phyloP scores from a whole-genome alignment of 2,329 filamentous ascomycete genomes.

The Colletotrichum sidae region DNA sequence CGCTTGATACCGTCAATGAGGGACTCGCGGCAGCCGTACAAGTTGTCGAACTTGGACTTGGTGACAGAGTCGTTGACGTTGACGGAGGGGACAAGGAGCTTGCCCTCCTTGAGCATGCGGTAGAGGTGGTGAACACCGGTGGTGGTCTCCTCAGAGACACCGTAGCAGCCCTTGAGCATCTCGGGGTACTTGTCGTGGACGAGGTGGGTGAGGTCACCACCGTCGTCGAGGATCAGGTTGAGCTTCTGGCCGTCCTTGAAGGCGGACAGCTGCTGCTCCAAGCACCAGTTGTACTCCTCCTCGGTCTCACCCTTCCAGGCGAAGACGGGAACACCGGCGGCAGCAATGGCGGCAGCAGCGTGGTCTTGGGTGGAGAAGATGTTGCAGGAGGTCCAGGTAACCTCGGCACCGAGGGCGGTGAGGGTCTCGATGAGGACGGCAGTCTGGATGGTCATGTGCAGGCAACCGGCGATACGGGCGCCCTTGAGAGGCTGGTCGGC shows the following conservation, averaged over 20 bases:
- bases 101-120: slow-evolving; percentile 92
- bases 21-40: slow-evolving; percentile 99
- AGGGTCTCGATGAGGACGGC: slow-evolving; percentile 99
- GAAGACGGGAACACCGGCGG: slow-evolving; percentile 87
- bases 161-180: slow-evolving; percentile 97
- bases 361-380: slow-evolving; percentile 99
- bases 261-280: slow-evolving; percentile 96
- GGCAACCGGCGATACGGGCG: slow-evolving; percentile 95
- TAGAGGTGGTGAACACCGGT: slow-evolving; percentile 99
- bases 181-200: slow-evolving; percentile 99
- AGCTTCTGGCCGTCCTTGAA: slow-evolving; percentile 98
- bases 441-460: slow-evolving; percentile 99
- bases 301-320: slow-evolving; percentile 92
- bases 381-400: slow-evolving; percentile 99
- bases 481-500: slow-evolving; percentile 92
- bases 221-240: slow-evolving; percentile 99
- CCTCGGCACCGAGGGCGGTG: slow-evolving; percentile 92
- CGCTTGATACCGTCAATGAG: slow-evolving; percentile 99
- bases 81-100: slow-evolving; percentile 93
- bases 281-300: slow-evolving; percentile 99
- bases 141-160: slow-evolving; percentile 99
- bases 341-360: slow-evolving; percentile 96
- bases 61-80: slow-evolving; percentile 99
- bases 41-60: slow-evolving; percentile 99
- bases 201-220: slow-evolving; percentile 95